These are phyloP conservation scores for Ophiosphaerella korrae DNA, from an alignment of 2,329 filamentous ascomycete genomes.

Conservation along the genomic window DNA sequence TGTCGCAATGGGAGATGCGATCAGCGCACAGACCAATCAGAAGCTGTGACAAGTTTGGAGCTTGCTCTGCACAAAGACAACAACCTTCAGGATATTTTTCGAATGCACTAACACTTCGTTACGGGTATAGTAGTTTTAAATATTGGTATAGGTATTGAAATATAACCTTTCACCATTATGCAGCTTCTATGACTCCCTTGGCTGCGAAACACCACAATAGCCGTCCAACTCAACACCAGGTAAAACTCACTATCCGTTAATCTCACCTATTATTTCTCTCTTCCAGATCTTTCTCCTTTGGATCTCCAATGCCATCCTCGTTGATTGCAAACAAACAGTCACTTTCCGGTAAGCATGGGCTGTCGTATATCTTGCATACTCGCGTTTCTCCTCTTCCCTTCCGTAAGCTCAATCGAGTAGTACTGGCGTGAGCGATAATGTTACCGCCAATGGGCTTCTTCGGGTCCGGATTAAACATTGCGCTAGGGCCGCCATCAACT, in stretches of 20 bases:
- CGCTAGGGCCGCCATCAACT: slow-evolving; percentile 91
- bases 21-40: slow-evolving; percentile 20
- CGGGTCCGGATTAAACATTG: slow-evolving; percentile 99
- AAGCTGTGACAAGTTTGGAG: too few species aligned
- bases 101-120: not conserved
- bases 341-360: slow-evolving; percentile 92
- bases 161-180: not conserved
- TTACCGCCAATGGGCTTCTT: slow-evolving; percentile 99
- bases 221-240: not conserved
- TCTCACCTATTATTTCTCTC: slow-evolving; percentile 55
- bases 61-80: too few species aligned
- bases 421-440: slow-evolving; percentile 97
- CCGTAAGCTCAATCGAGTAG: slow-evolving; percentile 90
- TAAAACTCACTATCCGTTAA: not conserved
- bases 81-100: too few species aligned
- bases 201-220: slow-evolving; percentile 12
- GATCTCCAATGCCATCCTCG: slow-evolving; percentile 95
- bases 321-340: slow-evolving; percentile 97
- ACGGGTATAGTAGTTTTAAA: not conserved
- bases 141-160: not conserved
- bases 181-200: slow-evolving; percentile 14
- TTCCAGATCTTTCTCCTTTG: slow-evolving; percentile 91
- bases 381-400: slow-evolving; percentile 94
- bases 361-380: slow-evolving; percentile 99
- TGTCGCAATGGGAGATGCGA: slow-evolving; percentile 27